Conservation (phyloP, 305 asterid genomes). For the Solanum chacoense region DNA sequence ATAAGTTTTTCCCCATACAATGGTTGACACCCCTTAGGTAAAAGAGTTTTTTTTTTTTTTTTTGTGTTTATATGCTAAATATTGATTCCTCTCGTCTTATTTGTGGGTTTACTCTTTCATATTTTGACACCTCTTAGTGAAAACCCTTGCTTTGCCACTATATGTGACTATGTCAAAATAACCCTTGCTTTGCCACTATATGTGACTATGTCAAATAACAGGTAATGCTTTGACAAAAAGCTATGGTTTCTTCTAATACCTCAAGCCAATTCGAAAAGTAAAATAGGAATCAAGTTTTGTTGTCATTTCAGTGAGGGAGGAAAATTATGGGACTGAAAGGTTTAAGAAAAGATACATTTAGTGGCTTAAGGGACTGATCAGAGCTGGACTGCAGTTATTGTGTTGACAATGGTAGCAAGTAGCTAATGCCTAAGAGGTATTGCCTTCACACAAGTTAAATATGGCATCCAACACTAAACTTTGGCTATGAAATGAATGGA, state of each 20-base stretch:
- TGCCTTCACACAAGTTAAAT: not conserved
- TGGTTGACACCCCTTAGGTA: not conserved
- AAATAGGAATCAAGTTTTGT: not conserved
- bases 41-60: too few relatives aligned
- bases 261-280: not conserved
- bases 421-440: not conserved
- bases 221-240: not conserved
- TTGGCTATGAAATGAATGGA: not conserved
- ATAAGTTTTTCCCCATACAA: not conserved
- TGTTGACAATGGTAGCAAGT: not conserved
- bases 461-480: not conserved
- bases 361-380: not conserved
- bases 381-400: not conserved
- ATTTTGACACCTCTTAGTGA: not conserved
- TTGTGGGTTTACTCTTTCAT: not conserved
- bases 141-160: too few relatives aligned
- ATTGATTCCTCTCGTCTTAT: not conserved
- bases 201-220: not conserved
- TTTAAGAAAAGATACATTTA: too few relatives aligned
- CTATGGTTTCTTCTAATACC: not conserved
- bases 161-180: too few relatives aligned
- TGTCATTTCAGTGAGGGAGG: not conserved
- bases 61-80: not conserved
- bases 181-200: not conserved
- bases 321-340: not conserved